Base-by-base conservation (phyloP, 1,284 basidiomycete genomes). In the Meripilus lineatus region DNA sequence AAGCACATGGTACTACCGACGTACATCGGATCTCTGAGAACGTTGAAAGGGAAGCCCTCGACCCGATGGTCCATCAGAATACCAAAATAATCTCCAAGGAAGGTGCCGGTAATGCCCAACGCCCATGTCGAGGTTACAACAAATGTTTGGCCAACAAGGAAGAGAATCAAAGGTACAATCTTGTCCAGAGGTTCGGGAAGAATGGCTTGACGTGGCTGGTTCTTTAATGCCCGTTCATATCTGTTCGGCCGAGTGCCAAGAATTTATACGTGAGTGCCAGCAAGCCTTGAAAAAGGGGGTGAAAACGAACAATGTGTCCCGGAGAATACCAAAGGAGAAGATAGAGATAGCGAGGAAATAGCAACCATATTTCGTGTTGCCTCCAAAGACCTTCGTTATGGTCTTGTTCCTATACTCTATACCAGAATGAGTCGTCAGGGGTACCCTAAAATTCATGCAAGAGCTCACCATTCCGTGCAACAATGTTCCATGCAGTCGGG, bases 71-170 rank as follows among this genome's bases (percentile, higher is more conserved):
- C 84, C 93, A 97, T 96, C 44, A 98, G 72, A 56, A 98, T 98
- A n/a, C 95, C 95, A 66, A 97, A 99, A 69, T 98, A 98, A 69
- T 98, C 95, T 4, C 95, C 93, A 36, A 97, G 77, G 72, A 93
- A 94, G 2, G 91, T 94, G 46, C 93, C 94, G 6, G 94, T 96
- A 51, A 98, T 72, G 14, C 95, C 95, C 13, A 99, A 70, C 0
- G 88, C 86, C 78, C 83, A 97, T 32, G 93, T 97, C 28, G 90
- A 94, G 17, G 84, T 85, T 39, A 95, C 50, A 43, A 97, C 94
- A 50, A 95, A 80, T 15, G 77, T 69, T 61, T 93, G 89, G 21
- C 93, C 93, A 10, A 77, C 38, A 40, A 67, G 62, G 60, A 96
- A 89, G 37, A 93, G 70, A 15, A 58, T 62, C 6, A 71, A 69